A percentile compares a stretch with the other conserved stretches of the same genome.
Evolutionary conservation across 2,329 filamentous ascomycete genomes (phyloP).

Genomic region (Cryoendolithus antarcticus): DNA sequence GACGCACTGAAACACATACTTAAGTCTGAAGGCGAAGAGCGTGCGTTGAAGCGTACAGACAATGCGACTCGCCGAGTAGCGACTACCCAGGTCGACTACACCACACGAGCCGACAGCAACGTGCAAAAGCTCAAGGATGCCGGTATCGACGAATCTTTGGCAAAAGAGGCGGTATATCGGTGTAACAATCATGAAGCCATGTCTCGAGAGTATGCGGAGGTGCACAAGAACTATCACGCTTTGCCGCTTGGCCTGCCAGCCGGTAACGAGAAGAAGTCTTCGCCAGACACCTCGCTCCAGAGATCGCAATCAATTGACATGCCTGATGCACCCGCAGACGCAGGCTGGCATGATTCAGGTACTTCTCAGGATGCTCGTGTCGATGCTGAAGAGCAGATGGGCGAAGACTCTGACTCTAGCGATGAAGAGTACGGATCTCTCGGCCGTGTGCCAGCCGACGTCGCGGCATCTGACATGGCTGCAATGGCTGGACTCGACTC

Average conservation of each 20-base stretch:
- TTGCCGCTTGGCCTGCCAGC: conserved; percentile 19
- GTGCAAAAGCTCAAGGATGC: conserved; percentile 34
- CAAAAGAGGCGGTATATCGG: conserved; percentile 68
- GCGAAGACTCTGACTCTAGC: conserved; percentile 4
- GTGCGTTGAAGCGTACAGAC: conserved; percentile 51
- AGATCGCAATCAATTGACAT: conserved; percentile 25
- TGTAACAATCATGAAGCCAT: conserved; percentile 53
- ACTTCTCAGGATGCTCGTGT: conserved; percentile 2
- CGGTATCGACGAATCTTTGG: conserved; percentile 49
- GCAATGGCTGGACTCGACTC: conserved; percentile 8
- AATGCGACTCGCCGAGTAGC: conserved; percentile 39
- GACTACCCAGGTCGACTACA: conserved; percentile 39
- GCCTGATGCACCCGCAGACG: conserved; percentile 21
- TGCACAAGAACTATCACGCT: conserved; percentile 13
- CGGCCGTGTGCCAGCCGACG: conserved; percentile 12
- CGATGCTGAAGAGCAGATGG: conserved; percentile 4
- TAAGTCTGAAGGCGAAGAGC: conserved; percentile 61
- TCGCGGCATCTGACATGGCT: conserved; percentile 13
- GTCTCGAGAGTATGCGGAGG: conserved; percentile 63
- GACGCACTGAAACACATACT: conserved; percentile 72
- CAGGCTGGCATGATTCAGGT: not conserved
- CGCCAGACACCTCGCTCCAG: conserved; percentile 1
- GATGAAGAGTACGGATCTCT: conserved; percentile 12
- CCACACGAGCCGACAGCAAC: conserved; percentile 34
- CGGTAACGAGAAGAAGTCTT: conserved; percentile 6